Base-by-base conservation (phyloP, 2,329 filamentous ascomycete species). In the Apiospora kogelbergensis region DNA sequence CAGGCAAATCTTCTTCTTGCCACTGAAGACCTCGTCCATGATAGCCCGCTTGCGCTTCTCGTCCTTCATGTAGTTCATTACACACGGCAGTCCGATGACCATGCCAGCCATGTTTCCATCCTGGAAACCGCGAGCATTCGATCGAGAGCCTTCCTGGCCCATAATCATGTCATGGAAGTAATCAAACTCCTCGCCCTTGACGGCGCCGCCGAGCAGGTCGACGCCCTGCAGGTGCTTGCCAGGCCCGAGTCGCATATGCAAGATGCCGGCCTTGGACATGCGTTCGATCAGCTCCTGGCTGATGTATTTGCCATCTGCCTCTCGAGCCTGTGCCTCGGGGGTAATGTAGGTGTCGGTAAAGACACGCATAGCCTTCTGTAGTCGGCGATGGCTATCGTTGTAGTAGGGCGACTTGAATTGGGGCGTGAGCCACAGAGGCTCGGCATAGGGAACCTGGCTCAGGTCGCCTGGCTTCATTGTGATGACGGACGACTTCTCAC, bases 21-120 rank as follows among this genome's bases (percentile, higher is more conserved):
- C 93, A 63, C 86, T 88, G 73, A 97, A 86, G 63, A 93, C 90
- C 75, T 96, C 92, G 44, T 89, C 84, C 42, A 90, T 88, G 63
- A 97, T 85, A 67, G 85, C 85, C 73, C 90, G 86, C 81, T 90
- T 90, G 74, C 93, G 86, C 53, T 83, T 83, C 68, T 88, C 83
- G 75, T 95, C 87, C 66, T 87, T 88, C 79, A 92, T 88, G 85
- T 91, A 97, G 83, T 95, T 91, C 77, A 94, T 86, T 30, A 97
- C 88, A 13, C 93, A 93, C 0, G 93, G 93, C 72, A 97, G 82
- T 46, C 90, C 90, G 73, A 97, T 97, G 37, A 90, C 90, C 92
- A 97, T 94, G 67, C 94, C 93, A 2, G 93, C 91, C 88, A 97
- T 89, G 80, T 94, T 95, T 3, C 93, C 94, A 78, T 97, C 94